Evolutionary conservation across 1,284 basidiomycete genomes (phyloP).

Genomic region (Xerocomus cyaneibrunnescens): DNA sequence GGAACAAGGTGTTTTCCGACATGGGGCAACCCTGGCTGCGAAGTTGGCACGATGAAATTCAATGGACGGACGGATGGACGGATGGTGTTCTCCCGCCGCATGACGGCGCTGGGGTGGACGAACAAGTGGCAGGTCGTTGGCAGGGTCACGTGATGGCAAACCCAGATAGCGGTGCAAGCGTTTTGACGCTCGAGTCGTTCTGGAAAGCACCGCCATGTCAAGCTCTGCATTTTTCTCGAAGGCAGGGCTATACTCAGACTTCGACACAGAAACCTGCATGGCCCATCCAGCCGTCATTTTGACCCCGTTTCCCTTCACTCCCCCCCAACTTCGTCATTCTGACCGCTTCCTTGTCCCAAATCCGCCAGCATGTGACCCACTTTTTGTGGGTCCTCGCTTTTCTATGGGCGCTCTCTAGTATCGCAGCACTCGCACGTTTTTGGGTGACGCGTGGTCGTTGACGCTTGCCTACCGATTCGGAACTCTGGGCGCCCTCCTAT

Average conservation of each 20-base stretch:
- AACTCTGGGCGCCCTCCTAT: conserved; percentile 18
- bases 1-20: not conserved
- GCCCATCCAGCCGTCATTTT: not conserved
- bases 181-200: not conserved
- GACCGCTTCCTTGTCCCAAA: not conserved
- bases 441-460: conserved; percentile 6
- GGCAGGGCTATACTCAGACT: conserved; percentile 10
- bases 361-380: conserved; percentile 4
- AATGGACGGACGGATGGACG: not conserved
- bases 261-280: conserved; percentile 13
- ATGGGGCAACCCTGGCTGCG: not conserved
- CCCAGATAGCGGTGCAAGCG: not conserved
- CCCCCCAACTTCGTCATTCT: conserved; percentile 5
- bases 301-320: not conserved
- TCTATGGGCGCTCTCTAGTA: conserved; percentile 17
- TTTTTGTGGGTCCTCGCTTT: conserved; percentile 2
- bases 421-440: not conserved
- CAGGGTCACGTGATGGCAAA: conserved; percentile 13
- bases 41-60: not conserved
- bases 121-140: conserved; percentile 1
- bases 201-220: conserved; percentile 12
- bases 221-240: not conserved
- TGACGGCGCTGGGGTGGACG: too few species aligned
- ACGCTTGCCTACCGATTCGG: conserved; percentile 13
- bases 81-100: too few species aligned